These are phyloP conservation scores for Lactarius deliciosus DNA, from an alignment of 768 basidiomycete genomes.

Conservation along the genomic window DNA sequence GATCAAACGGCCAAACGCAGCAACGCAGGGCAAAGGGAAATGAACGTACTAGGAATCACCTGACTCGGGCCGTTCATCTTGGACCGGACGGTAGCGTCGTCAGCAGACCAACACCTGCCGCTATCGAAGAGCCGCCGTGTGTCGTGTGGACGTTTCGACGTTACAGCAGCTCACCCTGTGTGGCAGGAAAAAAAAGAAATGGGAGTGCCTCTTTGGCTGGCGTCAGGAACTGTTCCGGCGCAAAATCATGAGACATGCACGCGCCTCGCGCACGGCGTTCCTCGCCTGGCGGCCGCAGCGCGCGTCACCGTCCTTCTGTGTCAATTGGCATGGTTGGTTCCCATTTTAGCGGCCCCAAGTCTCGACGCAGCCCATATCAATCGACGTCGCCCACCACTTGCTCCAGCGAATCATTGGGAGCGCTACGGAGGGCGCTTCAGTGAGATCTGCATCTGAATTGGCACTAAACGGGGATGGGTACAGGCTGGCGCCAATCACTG, in stretches of 20 bases:
- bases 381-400: background rate
- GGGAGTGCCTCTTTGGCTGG: conserved; percentile 5
- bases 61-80: background rate
- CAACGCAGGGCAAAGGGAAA: conserved; percentile 5
- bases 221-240: conserved; percentile 7
- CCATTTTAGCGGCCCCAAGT: background rate
- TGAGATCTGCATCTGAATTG: background rate
- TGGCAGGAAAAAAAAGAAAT: conserved; percentile 8
- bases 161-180: background rate
- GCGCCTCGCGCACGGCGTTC: conserved; percentile 15
- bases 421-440: background rate
- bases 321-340: background rate
- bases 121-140: background rate
- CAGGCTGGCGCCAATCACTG: conserved; percentile 7
- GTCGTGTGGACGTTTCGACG: conserved; percentile 1
- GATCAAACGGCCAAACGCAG: background rate
- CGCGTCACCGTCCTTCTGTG: background rate
- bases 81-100: background rate
- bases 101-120: background rate
- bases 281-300: background rate
- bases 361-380: background rate
- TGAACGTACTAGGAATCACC: background rate
- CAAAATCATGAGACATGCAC: conserved; percentile 19
- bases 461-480: background rate
- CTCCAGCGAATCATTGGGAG: background rate